phyloP scores from a whole-genome alignment of 768 basidiomycete species.

The Leccinum uliginosum region DNA sequence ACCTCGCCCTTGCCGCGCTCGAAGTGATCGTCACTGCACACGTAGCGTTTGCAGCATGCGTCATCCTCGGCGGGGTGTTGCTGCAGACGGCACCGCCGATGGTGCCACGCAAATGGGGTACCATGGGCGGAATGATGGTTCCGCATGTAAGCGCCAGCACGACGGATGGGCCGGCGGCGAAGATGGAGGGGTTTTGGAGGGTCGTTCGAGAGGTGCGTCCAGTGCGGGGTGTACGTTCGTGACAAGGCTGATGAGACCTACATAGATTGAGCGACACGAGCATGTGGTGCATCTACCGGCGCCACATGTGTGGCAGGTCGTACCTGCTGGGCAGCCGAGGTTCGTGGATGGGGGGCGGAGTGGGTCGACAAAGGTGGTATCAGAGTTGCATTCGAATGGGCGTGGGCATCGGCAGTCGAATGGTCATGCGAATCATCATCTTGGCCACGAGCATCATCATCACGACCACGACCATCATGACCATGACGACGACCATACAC shows the following conservation, averaged over 20 bases:
- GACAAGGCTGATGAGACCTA: neutral
- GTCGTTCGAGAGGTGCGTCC: conserved; percentile 74
- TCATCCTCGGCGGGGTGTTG: conserved; percentile 79
- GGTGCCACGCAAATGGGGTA: conserved; percentile 6
- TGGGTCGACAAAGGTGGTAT: neutral
- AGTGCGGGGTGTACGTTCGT: neutral
- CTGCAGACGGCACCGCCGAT: conserved; percentile 80
- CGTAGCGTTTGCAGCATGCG: conserved; percentile 80
- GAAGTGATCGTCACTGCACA: conserved; percentile 77
- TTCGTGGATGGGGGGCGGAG: neutral
- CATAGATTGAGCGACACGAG: conserved; percentile 77
- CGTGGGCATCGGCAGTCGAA: conserved; percentile 1
- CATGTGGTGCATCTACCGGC: conserved; percentile 78
- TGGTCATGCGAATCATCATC: conserved; percentile 8
- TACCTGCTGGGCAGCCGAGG: conserved; percentile 36
- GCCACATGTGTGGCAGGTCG: conserved; percentile 87
- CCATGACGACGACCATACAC: conserved; percentile 1
- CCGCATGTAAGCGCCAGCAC: neutral
- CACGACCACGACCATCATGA: conserved; percentile 7
- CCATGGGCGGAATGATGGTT: conserved; percentile 7
- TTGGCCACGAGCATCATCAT: conserved; percentile 7
- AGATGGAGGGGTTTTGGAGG: conserved; percentile 79
- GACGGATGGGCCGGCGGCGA: conserved; percentile 38
- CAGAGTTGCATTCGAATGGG: neutral
- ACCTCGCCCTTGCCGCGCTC: conserved; percentile 77